Percentiles rank a stretch among this genome's conserved stretches.
Conservation (phyloP, 225 moss, liverwort and hornwort genomes). For the Pseudisothecium myosuroides region DNA sequence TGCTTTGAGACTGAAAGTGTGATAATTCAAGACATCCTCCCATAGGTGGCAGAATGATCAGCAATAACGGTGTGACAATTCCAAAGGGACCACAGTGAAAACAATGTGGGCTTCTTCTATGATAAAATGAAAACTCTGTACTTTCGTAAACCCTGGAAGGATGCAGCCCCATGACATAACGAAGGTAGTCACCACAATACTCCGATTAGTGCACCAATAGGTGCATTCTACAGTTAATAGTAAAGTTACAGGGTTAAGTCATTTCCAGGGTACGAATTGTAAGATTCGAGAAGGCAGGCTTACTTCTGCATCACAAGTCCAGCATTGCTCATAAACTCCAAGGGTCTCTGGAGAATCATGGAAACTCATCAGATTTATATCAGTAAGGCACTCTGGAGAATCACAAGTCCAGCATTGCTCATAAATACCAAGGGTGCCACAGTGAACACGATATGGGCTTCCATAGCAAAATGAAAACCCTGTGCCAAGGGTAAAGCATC, state of each 20-base stretch:
- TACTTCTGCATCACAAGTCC: background rate
- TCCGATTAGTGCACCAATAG: background rate
- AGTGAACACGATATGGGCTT: background rate
- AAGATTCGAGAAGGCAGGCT: background rate
- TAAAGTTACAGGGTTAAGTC: background rate
- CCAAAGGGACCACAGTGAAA: background rate
- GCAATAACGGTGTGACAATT: background rate
- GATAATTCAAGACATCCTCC: background rate
- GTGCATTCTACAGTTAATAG: background rate
- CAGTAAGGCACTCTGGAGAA: too few relatives aligned
- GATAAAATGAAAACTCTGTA: background rate
- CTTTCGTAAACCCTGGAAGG: background rate
- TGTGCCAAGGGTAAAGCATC: background rate
- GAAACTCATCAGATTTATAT: too few relatives aligned
- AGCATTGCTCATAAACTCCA: background rate
- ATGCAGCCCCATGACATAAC: background rate
- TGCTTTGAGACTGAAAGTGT: background rate
- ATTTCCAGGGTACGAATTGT: background rate
- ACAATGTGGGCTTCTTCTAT: background rate
- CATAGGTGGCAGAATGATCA: background rate
- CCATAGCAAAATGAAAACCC: background rate
- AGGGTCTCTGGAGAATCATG: too few relatives aligned
- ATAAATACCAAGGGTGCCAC: background rate
- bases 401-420: background rate
- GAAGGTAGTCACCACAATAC: background rate